Base-by-base conservation (phyloP, 225 moss, liverwort and hornwort species). In the Marchantia paleacea region DNA sequence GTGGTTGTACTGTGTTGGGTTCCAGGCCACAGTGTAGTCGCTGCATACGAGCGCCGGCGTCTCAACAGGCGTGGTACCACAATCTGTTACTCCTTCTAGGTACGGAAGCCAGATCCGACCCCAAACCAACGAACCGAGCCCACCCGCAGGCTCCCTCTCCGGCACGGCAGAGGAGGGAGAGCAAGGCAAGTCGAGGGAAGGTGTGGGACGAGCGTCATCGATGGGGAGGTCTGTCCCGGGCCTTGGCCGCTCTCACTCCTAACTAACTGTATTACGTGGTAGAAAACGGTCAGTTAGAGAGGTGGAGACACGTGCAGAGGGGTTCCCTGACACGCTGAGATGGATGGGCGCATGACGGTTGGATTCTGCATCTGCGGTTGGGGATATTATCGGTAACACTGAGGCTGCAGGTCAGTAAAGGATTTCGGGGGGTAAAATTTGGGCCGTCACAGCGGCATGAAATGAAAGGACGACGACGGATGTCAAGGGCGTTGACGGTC, bases 381-480 rank as follows among this genome's bases (percentile, higher is more conserved):
- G 47, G 29, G 13, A 28, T 29, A 66, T 66, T 66, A 29, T 66
- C 28, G 28, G 52, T 39, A 52, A 52, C 39, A 73, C 39, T n/a
- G 52, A 8, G 4, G 53, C 66, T n/a, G 48, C n/a, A 54, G 52
- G 4, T 26, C 24, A n/a, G 73, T 54, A 53, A 54, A 73, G 24
- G 52, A 11, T 1, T 20, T 49, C 6, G 19, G 25, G 53, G 52
- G 3, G 20, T 24, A 54, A 52, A 73, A 8, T 52, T 52, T 15
- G 22, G 53, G 13, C 52, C 73, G 73, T 73, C 73, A 73, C 73
- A 73, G 73, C 73, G 73, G 24, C 73, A 73, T 73, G 73, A 54
- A 26, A 73, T 26, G 73, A 54, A 73, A 53, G 52, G 47, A 72
- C 18, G 68, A 68, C 68, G 72, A 72, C 49, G 73, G 53, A 52